Base-by-base conservation (phyloP, 108 stramenopile species). In the Epithemia pelagica region DNA sequence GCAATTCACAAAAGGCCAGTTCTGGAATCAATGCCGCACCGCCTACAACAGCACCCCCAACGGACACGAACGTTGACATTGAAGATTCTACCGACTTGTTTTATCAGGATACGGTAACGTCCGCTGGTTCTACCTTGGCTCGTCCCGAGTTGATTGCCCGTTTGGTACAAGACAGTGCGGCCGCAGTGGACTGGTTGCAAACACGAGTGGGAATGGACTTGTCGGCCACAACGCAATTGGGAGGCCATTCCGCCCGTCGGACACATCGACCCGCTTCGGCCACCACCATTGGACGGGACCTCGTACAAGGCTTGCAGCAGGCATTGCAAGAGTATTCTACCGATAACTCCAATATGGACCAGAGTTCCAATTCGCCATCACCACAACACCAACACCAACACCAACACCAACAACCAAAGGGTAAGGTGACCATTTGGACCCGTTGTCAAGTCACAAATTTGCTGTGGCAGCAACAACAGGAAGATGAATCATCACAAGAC, bases 1-100 rank as follows among this genome's bases (percentile, higher is more conserved):
- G 95, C 7, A 96, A 96, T 64, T 94, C 92, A 58, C 92, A 92
- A 79, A 96, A 96, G 70, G 95, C 95, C 5, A 91, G 89, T 22
- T 89, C 88, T 20, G 95, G 95, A 2, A 94, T 94, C 66, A 94
- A 94, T 67, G n/a, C n/a, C n/a, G n/a, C n/a, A n/a, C n/a, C n/a
- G n/a, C n/a, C n/a, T n/a, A n/a, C n/a, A n/a, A n/a, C n/a, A n/a
- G n/a, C n/a, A n/a, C n/a, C n/a, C n/a, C n/a, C n/a, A n/a, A n/a
- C n/a, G n/a, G n/a, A n/a, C n/a, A n/a, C n/a, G 51, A 83, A 88
- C 54, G 66, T 76, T 21, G 57, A 58, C 23, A 24, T 10, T 58
- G 8, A 24, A 54, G 91, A 92, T 68, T 79, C 72, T 30, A 27
- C 86, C 1, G 85, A 90, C 25, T 66, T 70, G 33, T 96, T 96